phyloP scores from a whole-genome alignment of 2,329 filamentous ascomycete genomes.

The Penicillium decumbens region DNA sequence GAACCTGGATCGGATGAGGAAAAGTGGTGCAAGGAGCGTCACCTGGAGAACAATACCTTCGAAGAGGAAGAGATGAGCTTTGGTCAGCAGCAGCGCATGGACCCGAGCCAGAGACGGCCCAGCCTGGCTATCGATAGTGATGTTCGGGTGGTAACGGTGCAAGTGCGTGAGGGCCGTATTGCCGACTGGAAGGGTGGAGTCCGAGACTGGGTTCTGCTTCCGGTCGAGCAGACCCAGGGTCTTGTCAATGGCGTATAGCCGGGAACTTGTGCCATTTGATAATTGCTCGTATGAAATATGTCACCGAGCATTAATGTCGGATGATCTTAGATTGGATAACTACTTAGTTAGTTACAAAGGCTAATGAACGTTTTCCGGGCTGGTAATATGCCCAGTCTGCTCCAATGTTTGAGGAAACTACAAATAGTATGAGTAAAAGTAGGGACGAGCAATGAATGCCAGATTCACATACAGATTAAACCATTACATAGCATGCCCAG shows the following conservation, averaged over 20 bases:
- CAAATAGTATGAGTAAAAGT: neutral
- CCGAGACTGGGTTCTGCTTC: constrained; percentile 62
- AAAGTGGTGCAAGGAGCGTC: constrained; percentile 72
- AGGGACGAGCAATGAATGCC: neutral
- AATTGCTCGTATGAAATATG: neutral
- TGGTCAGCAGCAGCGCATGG: constrained; percentile 31
- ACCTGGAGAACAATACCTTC: constrained; percentile 91
- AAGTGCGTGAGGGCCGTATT: constrained; percentile 77
- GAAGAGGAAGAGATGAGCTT: constrained; percentile 53
- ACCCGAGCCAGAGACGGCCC: constrained; percentile 29
- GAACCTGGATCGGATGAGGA: constrained; percentile 74
- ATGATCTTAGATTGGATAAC: neutral
- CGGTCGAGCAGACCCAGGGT: constrained; percentile 24
- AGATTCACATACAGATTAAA: neutral
- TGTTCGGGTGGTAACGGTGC: constrained; percentile 81
- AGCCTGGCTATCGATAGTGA: constrained; percentile 69
- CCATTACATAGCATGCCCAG: neutral
- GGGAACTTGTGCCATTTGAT: neutral
- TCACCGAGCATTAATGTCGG: neutral
- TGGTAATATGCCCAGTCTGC: neutral
- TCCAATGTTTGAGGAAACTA: neutral
- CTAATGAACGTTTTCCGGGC: neutral
- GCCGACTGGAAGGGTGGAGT: constrained; percentile 95
- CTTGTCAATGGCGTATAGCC: constrained; percentile 31
- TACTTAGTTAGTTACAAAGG: neutral